Evolutionary conservation across 371 early-diverging fungal species (phyloP).

Genomic region (Mucor plumbeus): DNA sequence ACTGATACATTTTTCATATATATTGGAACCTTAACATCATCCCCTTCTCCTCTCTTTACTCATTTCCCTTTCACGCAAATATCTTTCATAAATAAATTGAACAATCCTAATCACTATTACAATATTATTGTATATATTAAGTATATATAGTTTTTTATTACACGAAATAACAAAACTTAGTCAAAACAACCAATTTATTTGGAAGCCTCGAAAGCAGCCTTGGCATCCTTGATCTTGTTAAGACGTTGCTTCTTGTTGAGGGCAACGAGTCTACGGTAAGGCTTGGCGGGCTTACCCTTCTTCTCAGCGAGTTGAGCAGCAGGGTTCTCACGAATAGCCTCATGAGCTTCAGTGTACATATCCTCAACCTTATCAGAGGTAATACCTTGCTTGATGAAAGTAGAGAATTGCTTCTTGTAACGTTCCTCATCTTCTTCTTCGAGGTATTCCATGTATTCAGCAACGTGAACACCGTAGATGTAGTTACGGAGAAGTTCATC

Average conservation of each 20-base stretch:
- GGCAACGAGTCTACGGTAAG: constrained; percentile 67
- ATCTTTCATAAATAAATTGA: too few relatives aligned
- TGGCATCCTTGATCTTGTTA: constrained; percentile 91
- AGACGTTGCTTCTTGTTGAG: constrained; percentile 92
- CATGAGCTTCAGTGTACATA: constrained; percentile 95
- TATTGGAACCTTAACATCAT: too few relatives aligned
- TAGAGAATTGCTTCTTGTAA: constrained; percentile 97
- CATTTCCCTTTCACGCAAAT: too few relatives aligned
- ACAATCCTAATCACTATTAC: too few relatives aligned
- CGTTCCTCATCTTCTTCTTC: constrained; percentile 98
- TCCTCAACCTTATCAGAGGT: constrained; percentile 94
- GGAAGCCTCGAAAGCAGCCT: constrained; percentile 71
- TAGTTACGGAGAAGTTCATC: constrained; percentile 95
- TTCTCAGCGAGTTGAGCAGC: constrained; percentile 70
- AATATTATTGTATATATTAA: background rate
- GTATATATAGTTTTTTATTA: constrained; percentile 8
- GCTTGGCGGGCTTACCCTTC: constrained; percentile 64
- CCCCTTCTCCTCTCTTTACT: too few relatives aligned
- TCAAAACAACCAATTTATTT: constrained; percentile 12
- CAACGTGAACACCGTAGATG: constrained; percentile 99
- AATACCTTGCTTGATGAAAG: constrained; percentile 93
- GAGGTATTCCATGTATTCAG: constrained; percentile 98
- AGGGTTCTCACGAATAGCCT: constrained; percentile 94
- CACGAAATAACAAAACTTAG: background rate
- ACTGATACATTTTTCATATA: too few relatives aligned